Base-by-base conservation (phyloP, 2,329 filamentous ascomycete species). In the Juglanconis sp. region DNA sequence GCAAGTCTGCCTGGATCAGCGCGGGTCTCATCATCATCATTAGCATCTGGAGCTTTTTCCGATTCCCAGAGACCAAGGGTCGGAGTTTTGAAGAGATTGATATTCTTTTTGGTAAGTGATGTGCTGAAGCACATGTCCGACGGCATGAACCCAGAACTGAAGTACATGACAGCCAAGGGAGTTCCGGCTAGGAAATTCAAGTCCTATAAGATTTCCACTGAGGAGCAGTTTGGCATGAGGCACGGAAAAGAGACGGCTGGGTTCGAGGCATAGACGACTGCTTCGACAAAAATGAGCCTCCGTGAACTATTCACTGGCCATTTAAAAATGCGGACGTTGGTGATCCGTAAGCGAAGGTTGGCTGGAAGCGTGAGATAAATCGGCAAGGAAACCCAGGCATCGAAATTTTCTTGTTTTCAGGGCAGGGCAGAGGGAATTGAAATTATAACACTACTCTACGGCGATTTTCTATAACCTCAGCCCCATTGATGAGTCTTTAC, bases 51-150 rank as follows among this genome's bases (percentile, higher is more conserved):
- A 53, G 38, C 42, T 59, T 36, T 15, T 59, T 34, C 34, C 51
- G 51, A 1, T 49, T 59, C 13, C 57, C 57, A 4, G 57, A 59
- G 44, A 59, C 51, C 1, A 49, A 38, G 24, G 51, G 42, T 9
- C 44, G 57, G 9, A 59, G 49, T 17, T 59, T 53, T 32, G 57
- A 54, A 32, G 57, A 59, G 35, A 30, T 59, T 2, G 57, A 59
- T 30, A 50, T 54, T 17, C 51, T 59, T n/a, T 59, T 59, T 24
- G 50, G 50, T 48, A 40, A 24, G 50, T 17, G 17, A 31, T n/a
- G 6, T 30, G 30, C 8, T 31, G 4, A 15, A 17, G 4, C 13
- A 5, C 7, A 24, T 32, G 7, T 1, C 3, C 5, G 38, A 42
- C 10, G n/a, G 36, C 17, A 4, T 38, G n/a, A 34, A 10, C 24